A percentile compares a stretch with the other conserved stretches of the same genome.
phyloP scores from a whole-genome alignment of 176 grass and related monocot genomes.

The Olyra latifolia region DNA sequence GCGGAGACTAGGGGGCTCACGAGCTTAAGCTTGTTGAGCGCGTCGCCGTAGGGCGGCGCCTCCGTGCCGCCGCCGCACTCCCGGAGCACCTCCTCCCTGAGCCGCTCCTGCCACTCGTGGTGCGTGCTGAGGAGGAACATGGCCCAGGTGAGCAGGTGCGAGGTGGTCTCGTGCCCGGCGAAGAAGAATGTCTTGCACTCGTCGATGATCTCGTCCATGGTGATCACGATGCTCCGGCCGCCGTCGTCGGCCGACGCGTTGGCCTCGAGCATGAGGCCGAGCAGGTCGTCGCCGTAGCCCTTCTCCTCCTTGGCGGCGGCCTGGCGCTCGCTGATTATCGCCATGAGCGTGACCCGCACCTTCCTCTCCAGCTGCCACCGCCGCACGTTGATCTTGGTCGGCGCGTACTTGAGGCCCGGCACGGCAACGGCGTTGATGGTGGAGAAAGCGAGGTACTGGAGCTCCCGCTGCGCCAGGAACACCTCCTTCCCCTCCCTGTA shows the following conservation, averaged over 20 bases:
- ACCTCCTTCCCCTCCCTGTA: conserved; percentile 65
- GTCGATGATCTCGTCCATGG: conserved; percentile 60
- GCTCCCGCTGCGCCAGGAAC: conserved; percentile 58
- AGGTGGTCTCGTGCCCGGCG: conserved; percentile 57
- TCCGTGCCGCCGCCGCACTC: conserved; percentile 32
- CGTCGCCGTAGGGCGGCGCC: conserved; percentile 8
- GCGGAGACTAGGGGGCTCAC: not conserved
- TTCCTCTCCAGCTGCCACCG: conserved; percentile 41
- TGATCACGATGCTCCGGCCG: not conserved
- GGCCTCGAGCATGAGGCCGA: conserved; percentile 61
- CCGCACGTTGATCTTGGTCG: conserved; percentile 43
- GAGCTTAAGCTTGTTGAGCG: conserved; percentile 56
- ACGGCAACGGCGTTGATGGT: conserved; percentile 3
- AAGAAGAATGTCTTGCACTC: conserved; percentile 82
- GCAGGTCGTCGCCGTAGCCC: conserved; percentile 53
- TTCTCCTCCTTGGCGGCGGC: not conserved
- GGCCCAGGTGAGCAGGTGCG: conserved; percentile 49
- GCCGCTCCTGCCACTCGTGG: conserved; percentile 47
- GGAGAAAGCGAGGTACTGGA: conserved; percentile 45
- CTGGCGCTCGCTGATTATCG: conserved; percentile 36
- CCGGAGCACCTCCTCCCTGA: conserved; percentile 50
- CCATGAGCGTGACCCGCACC: conserved; percentile 41
- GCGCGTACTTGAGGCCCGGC: conserved; percentile 34
- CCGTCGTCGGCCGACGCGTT: not conserved
- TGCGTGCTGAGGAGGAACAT: conserved; percentile 57